Percentiles rank a stretch among this genome's conserved stretches.
phyloP scores from a whole-genome alignment of 345 rosid species.

The Eucalyptus pauciflora region DNA sequence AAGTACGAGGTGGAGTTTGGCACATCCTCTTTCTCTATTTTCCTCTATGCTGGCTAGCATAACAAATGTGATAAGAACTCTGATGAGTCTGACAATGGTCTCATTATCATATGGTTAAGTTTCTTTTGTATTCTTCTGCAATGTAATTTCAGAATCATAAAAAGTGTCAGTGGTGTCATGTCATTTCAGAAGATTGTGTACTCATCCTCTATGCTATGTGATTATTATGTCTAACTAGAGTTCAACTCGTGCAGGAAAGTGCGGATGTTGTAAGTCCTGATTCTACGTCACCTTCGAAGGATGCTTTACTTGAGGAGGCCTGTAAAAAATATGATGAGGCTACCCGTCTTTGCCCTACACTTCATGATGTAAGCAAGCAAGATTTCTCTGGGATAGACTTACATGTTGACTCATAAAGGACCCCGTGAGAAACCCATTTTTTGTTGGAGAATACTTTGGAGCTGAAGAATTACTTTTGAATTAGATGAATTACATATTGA shows the following conservation, averaged over 20 bases:
- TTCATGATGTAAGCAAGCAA: conserved; percentile 71
- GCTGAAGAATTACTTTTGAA: not conserved
- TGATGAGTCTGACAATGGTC: not conserved
- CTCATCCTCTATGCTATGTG: not conserved
- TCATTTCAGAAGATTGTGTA: not conserved
- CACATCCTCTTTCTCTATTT: not conserved
- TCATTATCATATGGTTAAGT: not conserved
- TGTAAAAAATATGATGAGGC: conserved; percentile 96
- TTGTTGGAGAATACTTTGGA: not conserved
- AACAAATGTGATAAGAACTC: not conserved
- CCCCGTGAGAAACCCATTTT: not conserved
- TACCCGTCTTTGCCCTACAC: conserved; percentile 79
- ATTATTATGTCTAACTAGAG: not conserved
- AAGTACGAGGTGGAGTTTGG: not conserved
- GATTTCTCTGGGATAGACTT: not conserved
- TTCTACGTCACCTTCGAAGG: conserved; percentile 92
- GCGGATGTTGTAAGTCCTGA: conserved; percentile 88
- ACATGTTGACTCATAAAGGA: not conserved
- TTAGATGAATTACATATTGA: not conserved
- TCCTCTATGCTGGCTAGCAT: not conserved
- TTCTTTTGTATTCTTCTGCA: not conserved
- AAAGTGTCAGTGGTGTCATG: not conserved
- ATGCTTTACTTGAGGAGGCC: conserved; percentile 94
- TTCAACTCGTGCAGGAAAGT: conserved; percentile 65
- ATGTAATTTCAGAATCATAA: not conserved